These are phyloP conservation scores for Aspergillus sclerotioniger DNA, from an alignment of 495 filamentous ascomycete genomes.

Conservation along the genomic window DNA sequence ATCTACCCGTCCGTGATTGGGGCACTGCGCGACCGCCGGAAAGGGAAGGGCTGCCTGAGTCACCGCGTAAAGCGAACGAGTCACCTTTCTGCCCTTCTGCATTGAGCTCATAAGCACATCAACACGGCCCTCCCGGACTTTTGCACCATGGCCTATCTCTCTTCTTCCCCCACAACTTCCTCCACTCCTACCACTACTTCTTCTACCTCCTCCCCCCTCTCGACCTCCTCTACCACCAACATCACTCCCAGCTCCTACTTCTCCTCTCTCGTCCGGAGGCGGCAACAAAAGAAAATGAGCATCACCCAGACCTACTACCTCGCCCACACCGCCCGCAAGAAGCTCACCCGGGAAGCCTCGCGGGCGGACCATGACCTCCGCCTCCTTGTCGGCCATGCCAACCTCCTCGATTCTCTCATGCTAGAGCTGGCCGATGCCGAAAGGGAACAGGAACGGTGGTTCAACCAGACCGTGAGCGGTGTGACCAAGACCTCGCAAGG, in stretches of 20 bases:
- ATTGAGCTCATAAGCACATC: slow-evolving; percentile 31
- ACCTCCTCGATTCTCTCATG: slow-evolving; percentile 95
- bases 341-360: slow-evolving; percentile 90
- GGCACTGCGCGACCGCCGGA: slow-evolving; percentile 18
- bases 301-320: slow-evolving; percentile 97
- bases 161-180: slow-evolving; percentile 20
- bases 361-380: slow-evolving; percentile 90
- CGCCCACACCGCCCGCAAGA: slow-evolving; percentile 89
- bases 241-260: slow-evolving; percentile 34
- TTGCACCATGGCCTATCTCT: slow-evolving; percentile 25
- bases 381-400: slow-evolving; percentile 93
- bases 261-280: slow-evolving; percentile 32
- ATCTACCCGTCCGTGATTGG: slow-evolving; percentile 23
- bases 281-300: slow-evolving; percentile 79
- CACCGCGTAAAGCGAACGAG: slow-evolving; percentile 29
- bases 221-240: slow-evolving; percentile 1
- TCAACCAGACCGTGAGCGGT: slow-evolving; percentile 88
- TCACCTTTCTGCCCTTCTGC: slow-evolving; percentile 18
- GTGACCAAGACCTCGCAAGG: slow-evolving; percentile 55
- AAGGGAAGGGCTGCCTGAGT: slow-evolving; percentile 30
- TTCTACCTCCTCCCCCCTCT: slow-evolving; percentile 5
- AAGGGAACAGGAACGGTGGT: slow-evolving; percentile 94
- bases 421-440: slow-evolving; percentile 92
- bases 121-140: slow-evolving; percentile 16
- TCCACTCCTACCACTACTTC: slow-evolving; percentile 14